Percentiles rank a stretch among this genome's conserved stretches.
phyloP scores from a whole-genome alignment of 108 stramenopile genomes.

The Stephanodiscus minutulus region DNA sequence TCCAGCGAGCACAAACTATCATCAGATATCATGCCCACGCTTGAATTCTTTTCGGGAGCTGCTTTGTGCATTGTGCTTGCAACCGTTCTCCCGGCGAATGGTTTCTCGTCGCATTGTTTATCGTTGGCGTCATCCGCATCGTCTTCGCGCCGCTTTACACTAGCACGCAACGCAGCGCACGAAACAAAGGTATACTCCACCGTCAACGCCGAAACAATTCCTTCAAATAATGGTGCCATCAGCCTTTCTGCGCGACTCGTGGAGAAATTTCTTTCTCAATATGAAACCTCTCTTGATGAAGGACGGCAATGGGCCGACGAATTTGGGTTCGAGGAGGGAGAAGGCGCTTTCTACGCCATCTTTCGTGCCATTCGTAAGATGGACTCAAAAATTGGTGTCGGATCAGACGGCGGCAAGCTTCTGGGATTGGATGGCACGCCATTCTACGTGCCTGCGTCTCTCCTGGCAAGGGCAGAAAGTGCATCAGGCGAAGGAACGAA shows the following conservation, averaged over 20 bases:
- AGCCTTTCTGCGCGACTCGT: slow-evolving; percentile 15
- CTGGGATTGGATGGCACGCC: slow-evolving; percentile 65
- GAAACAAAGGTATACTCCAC: slow-evolving; percentile 16
- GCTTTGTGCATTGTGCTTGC: neutral
- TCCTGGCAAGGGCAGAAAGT: slow-evolving; percentile 38
- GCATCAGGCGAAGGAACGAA: slow-evolving; percentile 9
- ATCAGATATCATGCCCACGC: neutral
- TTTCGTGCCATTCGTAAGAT: slow-evolving; percentile 60
- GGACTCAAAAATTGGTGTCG: slow-evolving; percentile 12
- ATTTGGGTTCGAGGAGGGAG: slow-evolving; percentile 58
- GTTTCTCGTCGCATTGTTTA: slow-evolving; percentile 1
- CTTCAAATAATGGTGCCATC: slow-evolving; percentile 5
- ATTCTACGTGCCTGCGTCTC: slow-evolving; percentile 56
- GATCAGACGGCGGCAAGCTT: neutral
- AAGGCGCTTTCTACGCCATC: slow-evolving; percentile 57
- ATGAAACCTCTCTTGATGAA: slow-evolving; percentile 28
- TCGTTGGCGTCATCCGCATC: slow-evolving; percentile 10
- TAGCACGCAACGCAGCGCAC: neutral
- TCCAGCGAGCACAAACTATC: neutral
- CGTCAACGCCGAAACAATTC: neutral
- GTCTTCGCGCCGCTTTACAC: slow-evolving; percentile 6
- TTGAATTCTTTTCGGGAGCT: neutral
- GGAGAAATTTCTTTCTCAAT: slow-evolving; percentile 23
- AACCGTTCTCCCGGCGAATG: neutral
- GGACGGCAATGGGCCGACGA: slow-evolving; percentile 57